A percentile compares a stretch with the other conserved stretches of the same genome.
Conservation (phyloP, 192 early-diverging fungal genomes). For the Entomortierella parvispora region DNA sequence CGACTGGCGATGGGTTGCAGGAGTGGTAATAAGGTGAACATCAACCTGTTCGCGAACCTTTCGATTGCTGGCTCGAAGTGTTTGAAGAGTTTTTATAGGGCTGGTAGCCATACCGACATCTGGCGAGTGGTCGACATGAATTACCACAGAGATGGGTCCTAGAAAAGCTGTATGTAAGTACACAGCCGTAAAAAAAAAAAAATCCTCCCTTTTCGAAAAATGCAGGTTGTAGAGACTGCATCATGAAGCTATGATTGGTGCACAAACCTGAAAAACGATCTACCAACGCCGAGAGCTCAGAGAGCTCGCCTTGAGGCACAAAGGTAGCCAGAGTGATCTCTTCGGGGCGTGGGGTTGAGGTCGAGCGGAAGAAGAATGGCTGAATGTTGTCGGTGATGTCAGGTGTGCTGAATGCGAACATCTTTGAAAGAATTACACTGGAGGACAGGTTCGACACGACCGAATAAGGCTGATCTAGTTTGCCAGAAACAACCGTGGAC, state of each 20-base stretch:
- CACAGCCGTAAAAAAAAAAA: neutral
- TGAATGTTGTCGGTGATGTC: constrained; percentile 31
- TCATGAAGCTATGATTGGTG: neutral
- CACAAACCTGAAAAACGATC: constrained; percentile 59
- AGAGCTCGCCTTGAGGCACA: constrained; percentile 51
- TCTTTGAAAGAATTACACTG: constrained; percentile 35
- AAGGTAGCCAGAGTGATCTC: constrained; percentile 56
- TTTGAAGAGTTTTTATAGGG: constrained; percentile 35
- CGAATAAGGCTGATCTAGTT: constrained; percentile 20
- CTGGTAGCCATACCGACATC: constrained; percentile 1
- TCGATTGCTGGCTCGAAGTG: constrained; percentile 49
- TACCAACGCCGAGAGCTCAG: constrained; percentile 51
- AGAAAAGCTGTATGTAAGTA: neutral
- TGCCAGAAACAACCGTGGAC: too few relatives aligned
- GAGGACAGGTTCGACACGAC: constrained; percentile 23
- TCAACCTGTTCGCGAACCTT: constrained; percentile 55
- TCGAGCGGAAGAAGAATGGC: constrained; percentile 33
- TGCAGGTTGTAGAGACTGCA: neutral
- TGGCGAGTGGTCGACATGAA: constrained; percentile 44
- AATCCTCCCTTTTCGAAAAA: neutral
- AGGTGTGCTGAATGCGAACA: constrained; percentile 35
- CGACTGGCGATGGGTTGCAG: constrained; percentile 32
- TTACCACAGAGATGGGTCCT: constrained; percentile 62
- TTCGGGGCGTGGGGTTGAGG: constrained; percentile 33
- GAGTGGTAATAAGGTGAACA: constrained; percentile 57